Percentiles rank a stretch among this genome's conserved stretches.
Conservation (phyloP, 1,284 basidiomycete species). For the Rhodotorula mucilaginosa region DNA sequence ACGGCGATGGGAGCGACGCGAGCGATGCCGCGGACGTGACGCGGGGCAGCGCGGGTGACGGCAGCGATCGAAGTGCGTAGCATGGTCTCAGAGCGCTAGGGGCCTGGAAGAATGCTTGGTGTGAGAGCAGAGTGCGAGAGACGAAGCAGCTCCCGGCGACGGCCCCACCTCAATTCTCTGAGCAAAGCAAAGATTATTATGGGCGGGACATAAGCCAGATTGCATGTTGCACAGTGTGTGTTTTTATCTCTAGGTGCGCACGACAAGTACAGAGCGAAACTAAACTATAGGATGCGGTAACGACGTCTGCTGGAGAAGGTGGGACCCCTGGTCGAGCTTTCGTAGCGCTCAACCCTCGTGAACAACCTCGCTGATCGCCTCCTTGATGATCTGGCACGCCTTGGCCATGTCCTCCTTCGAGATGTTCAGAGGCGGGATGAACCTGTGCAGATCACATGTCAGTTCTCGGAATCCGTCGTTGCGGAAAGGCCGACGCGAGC, state of each 20-base stretch:
- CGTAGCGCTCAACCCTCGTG: constrained; percentile 24
- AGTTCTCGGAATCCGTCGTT: too few relatives aligned
- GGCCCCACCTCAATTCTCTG: too few relatives aligned
- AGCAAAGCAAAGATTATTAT: too few relatives aligned
- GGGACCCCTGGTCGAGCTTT: neutral
- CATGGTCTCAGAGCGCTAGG: neutral
- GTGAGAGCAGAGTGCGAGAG: too few relatives aligned
- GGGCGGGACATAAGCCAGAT: neutral
- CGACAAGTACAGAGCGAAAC: neutral
- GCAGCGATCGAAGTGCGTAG: neutral
- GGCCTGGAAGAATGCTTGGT: too few relatives aligned
- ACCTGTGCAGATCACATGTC: too few relatives aligned
- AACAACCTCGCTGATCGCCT: constrained; percentile 62
- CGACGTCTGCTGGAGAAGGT: neutral
- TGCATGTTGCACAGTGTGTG: neutral
- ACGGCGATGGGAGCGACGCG: constrained; percentile 1
- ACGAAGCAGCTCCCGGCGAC: too few relatives aligned
- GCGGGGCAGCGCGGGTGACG: constrained; percentile 3
- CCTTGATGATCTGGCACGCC: constrained; percentile 61
- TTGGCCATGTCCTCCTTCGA: constrained; percentile 61
- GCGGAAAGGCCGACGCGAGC: too few relatives aligned
- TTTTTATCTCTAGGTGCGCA: neutral
- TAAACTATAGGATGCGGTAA: too few relatives aligned
- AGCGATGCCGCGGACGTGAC: constrained; percentile 2
- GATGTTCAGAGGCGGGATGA: constrained; percentile 63